Conservation (phyloP, 2,329 filamentous ascomycete species). For the Diaporthe sp. region DNA sequence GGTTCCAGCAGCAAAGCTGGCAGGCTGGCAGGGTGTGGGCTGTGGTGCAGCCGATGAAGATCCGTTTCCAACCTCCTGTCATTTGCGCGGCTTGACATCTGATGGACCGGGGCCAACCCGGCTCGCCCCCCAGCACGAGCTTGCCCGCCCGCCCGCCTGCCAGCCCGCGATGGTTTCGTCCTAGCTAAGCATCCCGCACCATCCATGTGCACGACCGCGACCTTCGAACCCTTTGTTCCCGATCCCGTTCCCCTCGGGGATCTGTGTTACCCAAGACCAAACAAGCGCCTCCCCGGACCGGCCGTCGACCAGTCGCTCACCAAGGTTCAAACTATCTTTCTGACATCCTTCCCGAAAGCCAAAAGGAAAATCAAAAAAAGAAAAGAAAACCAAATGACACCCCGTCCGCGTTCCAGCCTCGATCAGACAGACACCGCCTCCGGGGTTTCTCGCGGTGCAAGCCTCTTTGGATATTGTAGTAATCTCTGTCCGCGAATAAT, state of each 20-base stretch:
- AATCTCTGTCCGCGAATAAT: not conserved
- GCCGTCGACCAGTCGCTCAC: constrained; percentile 19
- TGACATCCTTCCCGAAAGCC: constrained; percentile 37
- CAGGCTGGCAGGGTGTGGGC: constrained; percentile 13
- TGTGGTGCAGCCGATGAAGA: constrained; percentile 39
- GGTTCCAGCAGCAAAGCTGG: not conserved
- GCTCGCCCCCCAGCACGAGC: constrained; percentile 2
- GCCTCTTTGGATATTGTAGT: constrained; percentile 13
- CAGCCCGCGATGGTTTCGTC: constrained; percentile 35
- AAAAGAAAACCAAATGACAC: not conserved
- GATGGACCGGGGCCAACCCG: constrained; percentile 18
- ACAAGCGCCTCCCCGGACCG: constrained; percentile 26
- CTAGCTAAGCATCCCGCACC: constrained; percentile 29
- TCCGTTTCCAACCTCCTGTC: constrained; percentile 42
- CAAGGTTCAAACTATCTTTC: constrained; percentile 28
- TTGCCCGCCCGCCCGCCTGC: constrained; percentile 1
- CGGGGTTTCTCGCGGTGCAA: constrained; percentile 9
- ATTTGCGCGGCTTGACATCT: constrained; percentile 35
- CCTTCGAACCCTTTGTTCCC: constrained; percentile 31
- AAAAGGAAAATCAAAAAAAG: constrained; percentile 24
- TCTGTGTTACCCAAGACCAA: constrained; percentile 22
- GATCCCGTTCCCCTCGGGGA: constrained; percentile 32
- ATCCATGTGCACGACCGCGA: constrained; percentile 33
- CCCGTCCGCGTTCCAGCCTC: constrained; percentile 15
- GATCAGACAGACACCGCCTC: constrained; percentile 23